Conservation (phyloP, 371 early-diverging fungal species). For the Rhizomucor pusillus region DNA sequence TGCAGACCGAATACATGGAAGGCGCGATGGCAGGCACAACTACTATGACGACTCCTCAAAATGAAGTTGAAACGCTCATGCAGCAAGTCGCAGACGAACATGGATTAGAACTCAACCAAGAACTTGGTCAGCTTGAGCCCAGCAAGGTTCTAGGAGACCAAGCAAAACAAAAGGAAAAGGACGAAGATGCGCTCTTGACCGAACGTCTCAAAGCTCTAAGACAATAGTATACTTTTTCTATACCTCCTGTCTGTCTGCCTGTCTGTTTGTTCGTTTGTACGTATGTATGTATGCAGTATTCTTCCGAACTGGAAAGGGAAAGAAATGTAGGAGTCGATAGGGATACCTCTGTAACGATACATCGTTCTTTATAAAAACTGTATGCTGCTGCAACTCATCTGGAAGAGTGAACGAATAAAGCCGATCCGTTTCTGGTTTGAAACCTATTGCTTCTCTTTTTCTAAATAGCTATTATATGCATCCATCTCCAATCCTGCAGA, state of each 20-base stretch:
- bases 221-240: constrained; percentile 14
- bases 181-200: constrained; percentile 31
- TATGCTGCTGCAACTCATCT: neutral
- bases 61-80: constrained; percentile 89
- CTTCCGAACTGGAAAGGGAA: neutral
- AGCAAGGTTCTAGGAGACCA: constrained; percentile 24
- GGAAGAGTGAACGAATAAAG: neutral
- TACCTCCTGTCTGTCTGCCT: neutral
- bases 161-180: constrained; percentile 28
- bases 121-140: constrained; percentile 50
- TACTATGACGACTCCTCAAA: constrained; percentile 83
- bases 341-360: neutral
- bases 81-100: constrained; percentile 94
- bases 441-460: too few relatives aligned
- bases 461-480: too few relatives aligned
- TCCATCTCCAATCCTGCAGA: too few relatives aligned
- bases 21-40: constrained; percentile 86
- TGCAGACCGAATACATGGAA: constrained; percentile 93
- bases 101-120: constrained; percentile 79
- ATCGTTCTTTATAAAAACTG: neutral
- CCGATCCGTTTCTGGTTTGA: too few relatives aligned
- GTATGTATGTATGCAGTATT: neutral
- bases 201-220: constrained; percentile 31
- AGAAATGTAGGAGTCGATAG: neutral
- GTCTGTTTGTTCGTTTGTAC: neutral